A percentile compares a stretch with the other conserved stretches of the same genome.
phyloP scores from a whole-genome alignment of 176 grass and related monocot species.

The Musa beccarii region DNA sequence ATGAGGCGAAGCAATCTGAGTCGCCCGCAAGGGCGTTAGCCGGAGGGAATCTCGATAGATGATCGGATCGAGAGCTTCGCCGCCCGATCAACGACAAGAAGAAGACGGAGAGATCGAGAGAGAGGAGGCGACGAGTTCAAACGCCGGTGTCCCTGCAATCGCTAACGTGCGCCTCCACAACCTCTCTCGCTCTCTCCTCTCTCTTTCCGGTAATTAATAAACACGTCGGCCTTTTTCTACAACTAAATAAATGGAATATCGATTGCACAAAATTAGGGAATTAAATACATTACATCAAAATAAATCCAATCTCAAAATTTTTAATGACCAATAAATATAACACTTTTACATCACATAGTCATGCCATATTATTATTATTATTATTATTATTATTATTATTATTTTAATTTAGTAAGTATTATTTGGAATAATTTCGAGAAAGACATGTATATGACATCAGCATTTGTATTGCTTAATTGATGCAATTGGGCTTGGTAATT shows the following conservation, averaged over 20 bases:
- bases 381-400: no score
- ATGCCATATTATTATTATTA: no score
- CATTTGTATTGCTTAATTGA: no score
- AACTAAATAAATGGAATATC: background rate
- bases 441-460: no score
- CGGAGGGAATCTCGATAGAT: background rate
- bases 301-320: no score
- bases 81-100: background rate
- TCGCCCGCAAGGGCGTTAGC: no score
- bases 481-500: no score
- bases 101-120: background rate
- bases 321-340: no score
- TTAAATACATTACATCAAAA: background rate
- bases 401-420: no score
- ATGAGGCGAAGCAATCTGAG: conserved; percentile 12
- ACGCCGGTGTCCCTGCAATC: background rate
- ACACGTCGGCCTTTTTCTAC: conserved; percentile 5
- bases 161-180: conserved; percentile 10
- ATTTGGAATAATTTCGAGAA: no score
- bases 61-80: background rate
- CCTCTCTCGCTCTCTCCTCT: background rate
- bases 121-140: conserved; percentile 11
- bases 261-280: background rate
- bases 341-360: no score
- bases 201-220: background rate